phyloP scores from a whole-genome alignment of 352 stramenopile genomes.

The Pythium sukuiense region DNA sequence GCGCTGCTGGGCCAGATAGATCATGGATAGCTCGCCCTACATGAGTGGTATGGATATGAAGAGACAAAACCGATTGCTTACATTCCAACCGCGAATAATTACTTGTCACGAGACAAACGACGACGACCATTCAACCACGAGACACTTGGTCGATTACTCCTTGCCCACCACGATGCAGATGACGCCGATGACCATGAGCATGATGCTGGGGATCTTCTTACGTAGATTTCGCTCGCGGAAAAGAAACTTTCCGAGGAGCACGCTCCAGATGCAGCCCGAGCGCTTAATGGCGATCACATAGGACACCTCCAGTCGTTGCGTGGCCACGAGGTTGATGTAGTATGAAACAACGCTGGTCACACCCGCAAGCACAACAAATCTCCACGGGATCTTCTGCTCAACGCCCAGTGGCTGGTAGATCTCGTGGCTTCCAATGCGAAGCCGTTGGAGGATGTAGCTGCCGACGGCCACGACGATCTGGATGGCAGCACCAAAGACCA shows the following conservation, averaged over 20 bases:
- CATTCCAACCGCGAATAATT: constrained; percentile 9
- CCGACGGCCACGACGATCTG: constrained; percentile 66
- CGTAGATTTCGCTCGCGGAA: constrained; percentile 69
- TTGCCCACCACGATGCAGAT: constrained; percentile 78
- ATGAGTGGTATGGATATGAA: neutral
- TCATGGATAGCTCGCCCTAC: neutral
- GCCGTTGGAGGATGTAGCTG: constrained; percentile 60
- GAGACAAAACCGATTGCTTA: constrained; percentile 2
- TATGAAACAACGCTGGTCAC: constrained; percentile 79
- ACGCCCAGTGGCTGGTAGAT: constrained; percentile 59
- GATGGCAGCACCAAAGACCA: constrained; percentile 72
- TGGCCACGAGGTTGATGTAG: constrained; percentile 83
- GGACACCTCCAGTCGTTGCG: constrained; percentile 74
- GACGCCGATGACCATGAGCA: constrained; percentile 79
- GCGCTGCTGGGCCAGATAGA: neutral
- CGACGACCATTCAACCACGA: neutral
- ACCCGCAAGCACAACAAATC: constrained; percentile 60
- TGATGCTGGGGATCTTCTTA: constrained; percentile 83
- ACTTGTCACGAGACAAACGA: neutral
- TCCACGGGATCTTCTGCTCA: constrained; percentile 67
- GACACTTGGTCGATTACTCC: constrained; percentile 26
- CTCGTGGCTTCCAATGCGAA: constrained; percentile 59
- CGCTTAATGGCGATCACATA: constrained; percentile 88
- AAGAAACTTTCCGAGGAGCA: constrained; percentile 69
- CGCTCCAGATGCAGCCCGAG: constrained; percentile 83